Evolutionary conservation across 1,284 basidiomycete genomes (phyloP).

Genomic region (Cryptococcus maquisensis): DNA sequence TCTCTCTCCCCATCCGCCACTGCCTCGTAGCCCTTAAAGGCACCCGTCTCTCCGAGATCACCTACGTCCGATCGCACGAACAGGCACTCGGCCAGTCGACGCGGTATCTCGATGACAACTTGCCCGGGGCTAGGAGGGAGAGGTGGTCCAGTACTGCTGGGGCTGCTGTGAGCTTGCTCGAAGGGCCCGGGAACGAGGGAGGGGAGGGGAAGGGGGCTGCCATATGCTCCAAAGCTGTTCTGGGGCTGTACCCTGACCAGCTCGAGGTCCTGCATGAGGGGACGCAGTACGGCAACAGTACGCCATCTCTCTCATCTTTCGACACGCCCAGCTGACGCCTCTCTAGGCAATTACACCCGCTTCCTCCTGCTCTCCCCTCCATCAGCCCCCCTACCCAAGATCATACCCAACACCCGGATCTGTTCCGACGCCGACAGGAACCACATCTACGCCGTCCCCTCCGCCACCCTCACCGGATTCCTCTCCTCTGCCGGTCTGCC

Average conservation of each 20-base stretch:
- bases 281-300: slow-evolving; percentile 39
- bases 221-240: slow-evolving; percentile 40
- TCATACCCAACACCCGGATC: not conserved
- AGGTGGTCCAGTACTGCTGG: slow-evolving; percentile 40
- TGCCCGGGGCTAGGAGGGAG: slow-evolving; percentile 32
- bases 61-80: slow-evolving; percentile 44
- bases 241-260: slow-evolving; percentile 19
- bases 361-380: slow-evolving; percentile 36
- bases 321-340: not conserved
- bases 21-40: slow-evolving; percentile 39
- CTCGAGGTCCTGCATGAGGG: slow-evolving; percentile 38
- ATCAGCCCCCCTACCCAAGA: not conserved
- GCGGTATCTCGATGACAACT: slow-evolving; percentile 25
- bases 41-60: slow-evolving; percentile 29
- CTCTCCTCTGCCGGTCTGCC: slow-evolving; percentile 2
- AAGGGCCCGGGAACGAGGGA: slow-evolving; percentile 6
- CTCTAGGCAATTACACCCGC: slow-evolving; percentile 45
- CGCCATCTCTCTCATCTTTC: not conserved
- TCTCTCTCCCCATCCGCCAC: slow-evolving; percentile 39
- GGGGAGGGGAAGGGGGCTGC: slow-evolving; percentile 32
- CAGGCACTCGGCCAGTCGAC: slow-evolving; percentile 49
- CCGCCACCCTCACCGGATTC: not conserved
- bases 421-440: not conserved
- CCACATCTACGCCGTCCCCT: not conserved
- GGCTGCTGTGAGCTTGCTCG: slow-evolving; percentile 36